phyloP scores from a whole-genome alignment of 169 alveolate genomes.

The Babesia divergens region DNA sequence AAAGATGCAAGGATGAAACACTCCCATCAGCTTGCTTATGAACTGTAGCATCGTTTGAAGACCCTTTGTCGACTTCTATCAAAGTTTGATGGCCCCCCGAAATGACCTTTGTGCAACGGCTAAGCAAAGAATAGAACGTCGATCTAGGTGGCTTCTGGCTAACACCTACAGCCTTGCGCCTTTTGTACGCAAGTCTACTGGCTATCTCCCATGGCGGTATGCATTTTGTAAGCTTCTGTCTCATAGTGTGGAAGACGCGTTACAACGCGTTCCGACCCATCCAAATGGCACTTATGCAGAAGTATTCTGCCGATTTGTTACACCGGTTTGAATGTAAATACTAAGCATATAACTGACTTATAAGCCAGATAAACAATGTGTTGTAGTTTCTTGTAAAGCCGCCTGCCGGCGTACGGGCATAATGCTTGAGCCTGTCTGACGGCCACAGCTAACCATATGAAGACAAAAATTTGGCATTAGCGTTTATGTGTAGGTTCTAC shows the following conservation, averaged over 20 bases:
- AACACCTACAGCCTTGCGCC: not conserved
- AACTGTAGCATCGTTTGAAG: not conserved
- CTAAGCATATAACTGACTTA: too few relatives aligned
- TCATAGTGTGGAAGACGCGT: not conserved
- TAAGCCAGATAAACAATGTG: too few relatives aligned
- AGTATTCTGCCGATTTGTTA: too few relatives aligned
- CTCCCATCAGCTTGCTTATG: not conserved
- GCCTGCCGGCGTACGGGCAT: too few relatives aligned
- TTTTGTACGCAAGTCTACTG: constrained; percentile 35
- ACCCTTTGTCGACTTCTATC: not conserved
- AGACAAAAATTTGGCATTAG: too few relatives aligned
- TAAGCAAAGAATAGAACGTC: not conserved
- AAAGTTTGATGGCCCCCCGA: not conserved
- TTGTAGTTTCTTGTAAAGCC: too few relatives aligned
- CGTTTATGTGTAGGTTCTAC: too few relatives aligned
- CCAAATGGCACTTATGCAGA: too few relatives aligned
- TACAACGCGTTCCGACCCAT: too few relatives aligned
- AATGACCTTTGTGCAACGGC: not conserved
- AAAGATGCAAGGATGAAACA: not conserved
- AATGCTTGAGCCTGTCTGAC: too few relatives aligned
- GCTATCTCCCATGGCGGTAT: constrained; percentile 63
- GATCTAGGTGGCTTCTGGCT: not conserved
- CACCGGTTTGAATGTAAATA: too few relatives aligned
- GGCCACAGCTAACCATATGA: too few relatives aligned
- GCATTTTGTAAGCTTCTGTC: not conserved